These are phyloP conservation scores for Calonectria hongkongensis DNA, from an alignment of 2,329 filamentous ascomycete genomes.

Conservation along the genomic window DNA sequence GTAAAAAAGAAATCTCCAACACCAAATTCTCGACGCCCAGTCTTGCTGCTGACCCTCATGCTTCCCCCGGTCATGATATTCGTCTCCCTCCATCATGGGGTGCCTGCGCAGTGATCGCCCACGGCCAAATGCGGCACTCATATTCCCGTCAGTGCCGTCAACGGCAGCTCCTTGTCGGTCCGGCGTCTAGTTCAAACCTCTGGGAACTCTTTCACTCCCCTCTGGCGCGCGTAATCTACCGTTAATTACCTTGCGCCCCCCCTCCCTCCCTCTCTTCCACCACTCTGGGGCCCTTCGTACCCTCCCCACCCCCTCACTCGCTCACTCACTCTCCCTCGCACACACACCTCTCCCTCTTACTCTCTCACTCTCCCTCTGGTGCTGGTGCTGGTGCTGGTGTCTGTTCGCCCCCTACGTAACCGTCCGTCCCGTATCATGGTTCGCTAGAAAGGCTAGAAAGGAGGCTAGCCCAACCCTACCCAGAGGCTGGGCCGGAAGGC, in stretches of 20 bases:
- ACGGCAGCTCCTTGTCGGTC: slow-evolving; percentile 12
- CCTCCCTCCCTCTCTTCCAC: neutral
- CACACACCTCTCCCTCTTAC: neutral
- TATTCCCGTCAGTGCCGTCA: slow-evolving; percentile 11
- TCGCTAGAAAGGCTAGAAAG: slow-evolving; percentile 19
- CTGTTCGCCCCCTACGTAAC: neutral
- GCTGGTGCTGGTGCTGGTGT: too few species aligned
- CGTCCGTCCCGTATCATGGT: slow-evolving; percentile 26
- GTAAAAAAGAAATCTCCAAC: too few species aligned
- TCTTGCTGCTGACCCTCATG: neutral
- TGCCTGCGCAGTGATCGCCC: slow-evolving; percentile 1
- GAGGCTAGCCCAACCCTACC: slow-evolving; percentile 7
- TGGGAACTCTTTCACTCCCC: slow-evolving; percentile 2
- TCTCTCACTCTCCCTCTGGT: neutral
- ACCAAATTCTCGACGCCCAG: neutral
- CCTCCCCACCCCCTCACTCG: neutral
- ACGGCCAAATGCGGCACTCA: slow-evolving; percentile 12
- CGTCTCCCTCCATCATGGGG: neutral
- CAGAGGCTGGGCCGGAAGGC: neutral
- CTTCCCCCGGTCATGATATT: neutral
- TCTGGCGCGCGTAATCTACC: slow-evolving; percentile 33
- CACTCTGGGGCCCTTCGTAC: neutral
- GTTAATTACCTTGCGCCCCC: slow-evolving; percentile 26
- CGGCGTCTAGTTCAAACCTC: slow-evolving; percentile 26
- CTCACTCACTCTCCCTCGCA: neutral